A percentile compares a stretch with the other conserved stretches of the same genome.
These are phyloP conservation scores for Yamadazyma conglobata DNA, from an alignment of 1,139 yeast genomes.

Conservation along the genomic window DNA sequence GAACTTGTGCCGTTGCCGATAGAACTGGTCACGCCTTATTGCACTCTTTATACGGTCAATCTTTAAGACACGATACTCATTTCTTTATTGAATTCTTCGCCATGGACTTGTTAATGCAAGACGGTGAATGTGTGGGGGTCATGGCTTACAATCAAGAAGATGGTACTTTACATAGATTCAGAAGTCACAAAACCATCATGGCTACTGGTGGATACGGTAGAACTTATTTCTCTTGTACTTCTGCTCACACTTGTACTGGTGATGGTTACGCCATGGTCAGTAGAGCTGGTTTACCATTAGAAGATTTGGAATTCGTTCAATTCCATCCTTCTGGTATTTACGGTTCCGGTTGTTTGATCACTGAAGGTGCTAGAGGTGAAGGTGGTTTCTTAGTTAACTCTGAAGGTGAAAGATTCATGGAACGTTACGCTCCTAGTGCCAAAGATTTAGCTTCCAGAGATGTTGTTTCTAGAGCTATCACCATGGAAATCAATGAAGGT, in stretches of 20 bases:
- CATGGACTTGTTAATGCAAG: constrained; percentile 88
- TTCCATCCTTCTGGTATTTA: constrained; percentile 99
- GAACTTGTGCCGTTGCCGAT: constrained; percentile 99
- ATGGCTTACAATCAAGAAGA: constrained; percentile 98
- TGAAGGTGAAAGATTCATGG: constrained; percentile 99
- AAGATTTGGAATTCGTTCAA: constrained; percentile 96
- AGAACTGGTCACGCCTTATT: constrained; percentile 97
- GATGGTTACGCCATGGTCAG: constrained; percentile 98
- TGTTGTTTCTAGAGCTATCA: constrained; percentile 96
- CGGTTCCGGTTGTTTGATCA: constrained; percentile 97
- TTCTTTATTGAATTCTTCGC: constrained; percentile 98
- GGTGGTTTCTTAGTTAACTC: constrained; percentile 96
- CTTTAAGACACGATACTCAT: constrained; percentile 94
- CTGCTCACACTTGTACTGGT: constrained; percentile 99
- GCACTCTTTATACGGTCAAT: constrained; percentile 95
- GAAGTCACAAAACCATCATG: constrained; percentile 91
- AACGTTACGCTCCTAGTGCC: constrained; percentile 98
- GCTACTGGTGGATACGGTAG: constrained; percentile 99
- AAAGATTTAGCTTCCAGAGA: constrained; percentile 98
- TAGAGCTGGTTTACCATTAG: constrained; percentile 96
- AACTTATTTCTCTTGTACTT: constrained; percentile 97
- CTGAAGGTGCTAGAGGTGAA: constrained; percentile 99
- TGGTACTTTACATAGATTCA: constrained; percentile 96
- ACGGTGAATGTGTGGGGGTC: constrained; percentile 95
- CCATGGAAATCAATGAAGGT: constrained; percentile 97